Evolutionary conservation across 2,329 filamentous ascomycete genomes (phyloP), one percentile per base, ranked within the genome.

Genomic region (Trichothecium sympodiale): DNA sequence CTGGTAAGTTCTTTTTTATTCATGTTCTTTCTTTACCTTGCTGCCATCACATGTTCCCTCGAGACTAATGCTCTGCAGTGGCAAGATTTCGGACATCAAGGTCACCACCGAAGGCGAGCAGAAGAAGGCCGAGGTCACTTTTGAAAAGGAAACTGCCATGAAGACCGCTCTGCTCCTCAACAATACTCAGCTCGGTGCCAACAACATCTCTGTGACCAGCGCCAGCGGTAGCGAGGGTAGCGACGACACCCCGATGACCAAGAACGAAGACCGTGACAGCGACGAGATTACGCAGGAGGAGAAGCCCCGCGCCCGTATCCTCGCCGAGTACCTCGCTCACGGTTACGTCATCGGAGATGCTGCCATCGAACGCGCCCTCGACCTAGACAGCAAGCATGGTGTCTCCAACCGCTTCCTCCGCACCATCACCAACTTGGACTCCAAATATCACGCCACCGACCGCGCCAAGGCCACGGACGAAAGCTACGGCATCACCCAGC

Each of bases 141-240:
- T 98, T 54, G 91, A 96, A 64, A 95, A 95, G 69, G 80, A 89
- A 58, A 93, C 89, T 12, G 91, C 91, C 34, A 88, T 89, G 41
- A 95, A 94, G 71, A 98, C 91, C 16, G 91, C 91, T 17, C 83
- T 95, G 29, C 83, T 98, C 40, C 80, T 98, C 45, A 89, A 96
- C 66, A 93, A 94, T 70, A 98, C 91, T 36, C 83, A 94, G 62
- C 82, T 98, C 34, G 88, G 88, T 44, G 65, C 81, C 40, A 85
- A 88, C 46, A 78, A 91, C 53, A 93, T 98, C 55, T 70, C 76
- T 38, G 74, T 87, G 33, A 74, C 80, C 30, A 73, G 77, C 44
- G 73, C 74, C 34, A 68, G 81, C 43, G 80, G 78, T 45, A 70
- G 83, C 38, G 62, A 74, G 35, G 71, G 74, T 34, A 77, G 83